These are phyloP conservation scores for Pseudopyrenochaeta lycopersici DNA, from an alignment of 2,329 filamentous ascomycete species.

Conservation along the genomic window DNA sequence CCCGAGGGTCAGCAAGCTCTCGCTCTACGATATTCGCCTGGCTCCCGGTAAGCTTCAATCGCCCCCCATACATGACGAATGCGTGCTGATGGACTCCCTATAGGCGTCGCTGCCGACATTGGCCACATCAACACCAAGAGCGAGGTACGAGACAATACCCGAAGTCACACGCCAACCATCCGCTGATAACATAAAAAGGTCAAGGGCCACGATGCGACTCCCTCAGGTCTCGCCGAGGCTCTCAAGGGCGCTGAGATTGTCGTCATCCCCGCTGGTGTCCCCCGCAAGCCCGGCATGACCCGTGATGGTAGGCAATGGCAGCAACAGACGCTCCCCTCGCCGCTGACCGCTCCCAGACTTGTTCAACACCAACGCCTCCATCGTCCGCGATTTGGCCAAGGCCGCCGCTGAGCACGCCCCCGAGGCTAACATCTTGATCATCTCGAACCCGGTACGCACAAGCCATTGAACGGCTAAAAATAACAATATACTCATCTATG, in stretches of 20 bases:
- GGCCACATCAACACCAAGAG: constrained; percentile 99
- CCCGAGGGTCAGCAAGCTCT: constrained; percentile 90
- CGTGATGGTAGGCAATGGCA: constrained; percentile 73
- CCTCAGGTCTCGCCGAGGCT: constrained; percentile 77
- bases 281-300: constrained; percentile 99
- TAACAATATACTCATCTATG: constrained; percentile 14
- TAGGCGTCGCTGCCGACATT: constrained; percentile 97
- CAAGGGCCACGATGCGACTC: constrained; percentile 84
- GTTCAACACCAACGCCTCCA: constrained; percentile 99
- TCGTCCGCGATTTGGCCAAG: constrained; percentile 98
- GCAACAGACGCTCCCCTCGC: not conserved
- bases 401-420: constrained; percentile 87
- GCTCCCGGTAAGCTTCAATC: constrained; percentile 76
- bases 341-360: constrained; percentile 69
- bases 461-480: rapidly evolving
- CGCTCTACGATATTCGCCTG: constrained; percentile 96
- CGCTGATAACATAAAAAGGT: constrained; percentile 61
- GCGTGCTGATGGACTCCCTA: constrained; percentile 26
- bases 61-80: not conserved
- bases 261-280: constrained; percentile 97
- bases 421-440: constrained; percentile 94
- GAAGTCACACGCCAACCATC: constrained; percentile 9
- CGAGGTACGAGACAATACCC: constrained; percentile 56
- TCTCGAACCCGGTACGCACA: constrained; percentile 84
- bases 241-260: constrained; percentile 92